These are phyloP conservation scores for Quambalaria eucalypti DNA, from an alignment of 1,284 basidiomycete species.

Conservation along the genomic window DNA sequence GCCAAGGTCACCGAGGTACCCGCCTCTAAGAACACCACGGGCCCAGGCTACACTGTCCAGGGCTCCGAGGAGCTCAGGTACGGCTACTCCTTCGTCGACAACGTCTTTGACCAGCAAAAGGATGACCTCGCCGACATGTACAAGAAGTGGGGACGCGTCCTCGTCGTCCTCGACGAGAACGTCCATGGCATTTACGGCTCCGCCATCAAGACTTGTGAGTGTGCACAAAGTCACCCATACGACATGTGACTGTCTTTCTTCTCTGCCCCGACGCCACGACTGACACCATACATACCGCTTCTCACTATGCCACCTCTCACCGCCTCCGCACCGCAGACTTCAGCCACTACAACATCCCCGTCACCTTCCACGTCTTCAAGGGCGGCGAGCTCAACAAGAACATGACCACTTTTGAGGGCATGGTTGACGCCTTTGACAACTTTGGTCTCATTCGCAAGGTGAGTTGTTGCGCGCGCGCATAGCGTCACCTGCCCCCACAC, in stretches of 20 bases:
- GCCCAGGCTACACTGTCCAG: constrained; percentile 33
- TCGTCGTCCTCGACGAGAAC: constrained; percentile 50
- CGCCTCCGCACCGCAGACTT: constrained; percentile 49
- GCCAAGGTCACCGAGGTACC: constrained; percentile 46
- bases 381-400: constrained; percentile 52
- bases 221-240: too few relatives aligned
- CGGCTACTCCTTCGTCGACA: constrained; percentile 49
- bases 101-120: constrained; percentile 49
- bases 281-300: too few relatives aligned
- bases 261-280: too few relatives aligned
- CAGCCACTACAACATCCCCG: constrained; percentile 47
- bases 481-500: too few relatives aligned
- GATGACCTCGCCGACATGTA: constrained; percentile 49
- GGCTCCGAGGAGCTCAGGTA: constrained; percentile 36
- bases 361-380: constrained; percentile 50
- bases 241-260: too few relatives aligned
- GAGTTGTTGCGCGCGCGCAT: not conserved
- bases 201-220: constrained; percentile 30
- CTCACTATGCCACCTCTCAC: too few relatives aligned
- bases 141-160: constrained; percentile 49
- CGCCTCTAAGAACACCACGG: constrained; percentile 24
- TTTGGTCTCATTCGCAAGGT: constrained; percentile 50
- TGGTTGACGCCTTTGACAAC: constrained; percentile 51
- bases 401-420: constrained; percentile 50
- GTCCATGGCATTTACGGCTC: constrained; percentile 44